Conservation (phyloP, 2,329 filamentous ascomycete genomes). For the Fusarium circinatum region DNA sequence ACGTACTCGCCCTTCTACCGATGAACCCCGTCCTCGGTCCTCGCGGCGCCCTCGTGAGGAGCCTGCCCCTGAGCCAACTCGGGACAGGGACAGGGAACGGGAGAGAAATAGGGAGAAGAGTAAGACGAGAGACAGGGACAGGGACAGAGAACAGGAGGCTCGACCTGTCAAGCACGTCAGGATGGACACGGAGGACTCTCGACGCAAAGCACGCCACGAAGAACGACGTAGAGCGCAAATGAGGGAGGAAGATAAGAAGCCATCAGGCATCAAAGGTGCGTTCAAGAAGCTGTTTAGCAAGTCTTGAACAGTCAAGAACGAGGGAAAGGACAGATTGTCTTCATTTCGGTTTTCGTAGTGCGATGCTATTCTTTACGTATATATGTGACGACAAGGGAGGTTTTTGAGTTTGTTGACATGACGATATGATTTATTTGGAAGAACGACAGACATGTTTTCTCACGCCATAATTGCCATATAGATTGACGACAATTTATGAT, state of each 20-base stretch:
- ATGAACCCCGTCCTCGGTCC: conserved; percentile 36
- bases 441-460: conserved; percentile 27
- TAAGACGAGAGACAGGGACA: conserved; percentile 7
- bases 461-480: conserved; percentile 21
- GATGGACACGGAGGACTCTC: conserved; percentile 49
- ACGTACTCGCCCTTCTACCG: conserved; percentile 28
- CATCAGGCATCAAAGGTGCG: conserved; percentile 44
- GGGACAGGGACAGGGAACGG: conserved; percentile 21
- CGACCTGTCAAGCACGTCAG: conserved; percentile 37
- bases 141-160: conserved; percentile 11
- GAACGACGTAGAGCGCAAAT: conserved; percentile 47
- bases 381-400: conserved; percentile 40
- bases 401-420: conserved; percentile 12
- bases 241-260: conserved; percentile 47
- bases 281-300: conserved; percentile 47
- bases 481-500: conserved; percentile 23
- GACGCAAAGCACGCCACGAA: conserved; percentile 48
- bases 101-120: conserved; percentile 23
- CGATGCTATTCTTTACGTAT: conserved; percentile 36
- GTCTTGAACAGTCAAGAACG: conserved; percentile 27
- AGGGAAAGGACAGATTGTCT: conserved; percentile 14
- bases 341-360: conserved; percentile 33
- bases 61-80: conserved; percentile 20
- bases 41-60: conserved; percentile 39
- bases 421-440: conserved; percentile 20